These are phyloP conservation scores for Linum tenue DNA, from an alignment of 345 rosid species.

Conservation along the genomic window DNA sequence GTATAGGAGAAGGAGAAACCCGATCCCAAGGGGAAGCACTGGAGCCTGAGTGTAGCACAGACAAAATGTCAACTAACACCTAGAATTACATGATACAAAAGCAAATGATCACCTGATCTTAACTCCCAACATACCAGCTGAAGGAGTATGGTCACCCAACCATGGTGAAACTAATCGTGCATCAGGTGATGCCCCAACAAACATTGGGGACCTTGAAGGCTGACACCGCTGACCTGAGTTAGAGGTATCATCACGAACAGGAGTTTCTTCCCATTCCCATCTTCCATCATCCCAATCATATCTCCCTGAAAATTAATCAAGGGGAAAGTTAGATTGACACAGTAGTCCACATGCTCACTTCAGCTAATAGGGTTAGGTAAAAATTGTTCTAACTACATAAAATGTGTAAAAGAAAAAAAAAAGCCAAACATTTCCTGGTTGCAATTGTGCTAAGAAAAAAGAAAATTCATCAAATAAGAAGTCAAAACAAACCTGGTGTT, in stretches of 20 bases:
- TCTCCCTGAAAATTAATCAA: constrained; percentile 38
- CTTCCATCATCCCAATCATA: constrained; percentile 94
- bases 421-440: neutral
- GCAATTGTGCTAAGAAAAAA: neutral
- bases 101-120: neutral
- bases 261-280: constrained; percentile 91
- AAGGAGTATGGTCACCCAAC: constrained; percentile 61
- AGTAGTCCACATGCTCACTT: no score
- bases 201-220: constrained; percentile 93
- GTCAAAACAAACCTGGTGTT: constrained; percentile 54
- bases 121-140: constrained; percentile 38
- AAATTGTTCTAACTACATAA: no score
- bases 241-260: constrained; percentile 48
- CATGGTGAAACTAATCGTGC: constrained; percentile 92
- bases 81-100: no score
- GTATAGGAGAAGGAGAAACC: constrained; percentile 86
- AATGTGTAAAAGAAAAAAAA: neutral
- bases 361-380: no score
- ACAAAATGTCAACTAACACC: neutral
- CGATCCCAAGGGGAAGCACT: constrained; percentile 90
- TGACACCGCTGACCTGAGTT: constrained; percentile 40
- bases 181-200: constrained; percentile 85
- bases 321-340: constrained; percentile 10
- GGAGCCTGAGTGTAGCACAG: constrained; percentile 27
- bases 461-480: neutral